Evolutionary conservation across 345 rosid species (phyloP).

Genomic region (Citrus medica): DNA sequence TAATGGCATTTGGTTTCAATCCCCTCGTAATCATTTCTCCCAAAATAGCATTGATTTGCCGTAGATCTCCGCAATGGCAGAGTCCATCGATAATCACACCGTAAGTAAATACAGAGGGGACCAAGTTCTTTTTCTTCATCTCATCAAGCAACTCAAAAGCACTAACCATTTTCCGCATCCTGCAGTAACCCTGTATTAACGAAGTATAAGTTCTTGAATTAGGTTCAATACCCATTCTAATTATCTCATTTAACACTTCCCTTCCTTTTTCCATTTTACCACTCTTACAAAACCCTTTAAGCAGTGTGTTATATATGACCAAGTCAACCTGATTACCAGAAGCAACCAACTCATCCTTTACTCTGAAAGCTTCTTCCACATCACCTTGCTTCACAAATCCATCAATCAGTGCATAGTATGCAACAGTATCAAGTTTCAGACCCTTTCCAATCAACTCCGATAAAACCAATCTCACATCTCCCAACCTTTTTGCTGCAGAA

Average conservation of each 20-base stretch:
- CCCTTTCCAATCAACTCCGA: conserved; percentile 25
- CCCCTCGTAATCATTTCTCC: conserved; percentile 18
- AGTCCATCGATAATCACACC: conserved; percentile 23
- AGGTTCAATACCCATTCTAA: conserved; percentile 23
- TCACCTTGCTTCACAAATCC: conserved; percentile 31
- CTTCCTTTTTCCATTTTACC: conserved; percentile 33
- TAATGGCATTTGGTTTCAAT: conserved; percentile 25
- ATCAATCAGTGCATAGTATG: conserved; percentile 29
- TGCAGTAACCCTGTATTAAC: conserved; percentile 31
- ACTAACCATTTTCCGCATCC: conserved; percentile 2
- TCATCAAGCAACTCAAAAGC: conserved; percentile 18
- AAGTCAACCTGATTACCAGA: conserved; percentile 15
- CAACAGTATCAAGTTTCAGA: conserved; percentile 22
- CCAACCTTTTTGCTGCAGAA: conserved; percentile 15
- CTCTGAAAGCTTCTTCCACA: conserved; percentile 21
- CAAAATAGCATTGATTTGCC: conserved; percentile 15
- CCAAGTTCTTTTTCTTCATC: conserved; percentile 29
- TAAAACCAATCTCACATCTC: conserved; percentile 24
- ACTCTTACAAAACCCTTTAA: conserved; percentile 22
- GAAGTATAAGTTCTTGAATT: conserved; percentile 23
- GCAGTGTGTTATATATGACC: conserved; percentile 17
- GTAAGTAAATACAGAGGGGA: conserved; percentile 17
- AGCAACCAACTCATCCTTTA: conserved; percentile 31
- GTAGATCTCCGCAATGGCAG: conserved; percentile 16
- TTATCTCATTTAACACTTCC: conserved; percentile 28